Percentiles rank a stretch among this genome's conserved stretches.
Conservation (phyloP, 306 rosid species). For the Mimosa bimucronata region DNA sequence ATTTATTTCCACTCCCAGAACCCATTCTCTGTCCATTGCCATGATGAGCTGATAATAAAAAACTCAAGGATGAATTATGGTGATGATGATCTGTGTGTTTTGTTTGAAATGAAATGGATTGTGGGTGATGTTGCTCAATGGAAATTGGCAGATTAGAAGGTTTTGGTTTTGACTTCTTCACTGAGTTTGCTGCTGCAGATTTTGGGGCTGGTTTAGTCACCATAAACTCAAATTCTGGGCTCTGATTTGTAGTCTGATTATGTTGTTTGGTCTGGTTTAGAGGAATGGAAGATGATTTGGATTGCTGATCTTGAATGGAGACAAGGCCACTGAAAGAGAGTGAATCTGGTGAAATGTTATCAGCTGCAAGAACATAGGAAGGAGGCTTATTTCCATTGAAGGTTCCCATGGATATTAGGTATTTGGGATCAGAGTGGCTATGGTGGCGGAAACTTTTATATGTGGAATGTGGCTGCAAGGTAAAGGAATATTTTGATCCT, state of each 20-base stretch:
- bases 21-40: slow-evolving; percentile 35
- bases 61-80: slow-evolving; percentile 25
- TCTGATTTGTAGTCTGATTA: slow-evolving; percentile 30
- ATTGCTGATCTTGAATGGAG: slow-evolving; percentile 51
- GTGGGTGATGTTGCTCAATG: slow-evolving; percentile 44
- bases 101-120: slow-evolving; percentile 39
- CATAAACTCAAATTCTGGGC: slow-evolving; percentile 52
- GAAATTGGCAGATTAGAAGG: slow-evolving; percentile 55
- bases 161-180: slow-evolving; percentile 39
- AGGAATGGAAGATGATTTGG: background rate
- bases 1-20: slow-evolving; percentile 26
- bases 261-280: slow-evolving; percentile 11
- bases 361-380: slow-evolving; percentile 39
- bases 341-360: slow-evolving; percentile 48
- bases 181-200: slow-evolving; percentile 34
- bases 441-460: slow-evolving; percentile 35
- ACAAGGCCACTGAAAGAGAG: slow-evolving; percentile 67
- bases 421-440: slow-evolving; percentile 29
- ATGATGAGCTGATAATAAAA: slow-evolving; percentile 32
- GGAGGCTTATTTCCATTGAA: slow-evolving; percentile 41
- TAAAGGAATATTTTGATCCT: slow-evolving; percentile 1
- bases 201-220: slow-evolving; percentile 21
- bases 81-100: slow-evolving; percentile 30
- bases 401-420: slow-evolving; percentile 47
- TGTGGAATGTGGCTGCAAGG: slow-evolving; percentile 17